These are phyloP conservation scores for Fusarium lateritium DNA, from an alignment of 2,329 filamentous ascomycete genomes.

Conservation along the genomic window DNA sequence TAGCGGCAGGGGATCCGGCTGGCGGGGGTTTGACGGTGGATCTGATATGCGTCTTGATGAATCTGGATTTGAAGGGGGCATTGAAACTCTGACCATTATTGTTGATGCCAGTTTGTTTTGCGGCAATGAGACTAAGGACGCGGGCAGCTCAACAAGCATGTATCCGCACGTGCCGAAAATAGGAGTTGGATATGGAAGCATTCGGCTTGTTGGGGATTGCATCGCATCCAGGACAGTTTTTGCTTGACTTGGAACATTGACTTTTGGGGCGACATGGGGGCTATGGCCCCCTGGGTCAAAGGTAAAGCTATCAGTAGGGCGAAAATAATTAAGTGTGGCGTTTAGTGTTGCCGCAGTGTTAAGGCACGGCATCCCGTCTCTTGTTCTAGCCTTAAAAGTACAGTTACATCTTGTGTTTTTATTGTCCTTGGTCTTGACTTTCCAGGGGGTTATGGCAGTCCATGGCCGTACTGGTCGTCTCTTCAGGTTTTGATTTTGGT, in stretches of 20 bases:
- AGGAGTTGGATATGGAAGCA: conserved; percentile 1
- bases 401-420: background rate
- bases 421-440: conserved; percentile 18
- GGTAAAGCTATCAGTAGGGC: conserved; percentile 7
- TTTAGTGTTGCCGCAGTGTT: conserved; percentile 19
- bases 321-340: conserved; percentile 45
- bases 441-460: background rate
- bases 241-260: conserved; percentile 6
- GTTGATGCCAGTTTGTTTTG: background rate
- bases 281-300: conserved; percentile 15
- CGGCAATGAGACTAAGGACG: background rate
- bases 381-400: background rate
- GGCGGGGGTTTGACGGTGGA: conserved; percentile 17
- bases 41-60: conserved; percentile 38
- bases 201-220: conserved; percentile 9
- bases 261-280: conserved; percentile 20
- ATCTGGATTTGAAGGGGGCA: conserved; percentile 23
- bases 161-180: conserved; percentile 9
- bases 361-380: conserved; percentile 7
- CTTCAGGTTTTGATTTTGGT: background rate
- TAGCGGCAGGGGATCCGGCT: conserved; percentile 23
- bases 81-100: background rate
- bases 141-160: conserved; percentile 18
- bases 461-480: background rate
- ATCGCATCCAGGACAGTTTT: conserved; percentile 2